Conservation (phyloP, 441 rosid species). For the Breynia disticha region DNA sequence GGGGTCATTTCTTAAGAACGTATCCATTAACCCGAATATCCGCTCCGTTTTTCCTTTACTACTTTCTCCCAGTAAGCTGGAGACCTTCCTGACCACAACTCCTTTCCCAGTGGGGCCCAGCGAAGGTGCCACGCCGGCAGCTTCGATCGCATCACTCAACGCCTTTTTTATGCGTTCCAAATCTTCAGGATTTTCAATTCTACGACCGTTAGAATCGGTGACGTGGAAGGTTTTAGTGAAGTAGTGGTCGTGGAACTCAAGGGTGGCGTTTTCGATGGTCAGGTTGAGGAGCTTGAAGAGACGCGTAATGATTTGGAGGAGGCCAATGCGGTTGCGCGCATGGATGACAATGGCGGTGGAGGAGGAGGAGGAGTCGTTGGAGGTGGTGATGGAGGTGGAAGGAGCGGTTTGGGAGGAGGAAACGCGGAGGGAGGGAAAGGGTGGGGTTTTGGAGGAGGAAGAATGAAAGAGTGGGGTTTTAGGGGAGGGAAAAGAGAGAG, state of each 20-base stretch:
- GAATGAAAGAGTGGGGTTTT: background rate
- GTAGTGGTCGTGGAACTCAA: conserved; percentile 22
- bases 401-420: conserved; percentile 8
- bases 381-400: conserved; percentile 15
- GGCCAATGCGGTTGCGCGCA: conserved; percentile 37
- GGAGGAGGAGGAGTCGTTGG: conserved; percentile 8
- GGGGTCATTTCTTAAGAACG: conserved; percentile 36
- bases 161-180: conserved; percentile 29
- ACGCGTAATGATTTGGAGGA: conserved; percentile 32
- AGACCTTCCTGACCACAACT: conserved; percentile 24
- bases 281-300: conserved; percentile 35
- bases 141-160: conserved; percentile 26
- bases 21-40: conserved; percentile 43
- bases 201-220: conserved; percentile 29
- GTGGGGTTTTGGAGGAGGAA: background rate
- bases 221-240: conserved; percentile 28
- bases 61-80: conserved; percentile 10
- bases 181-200: conserved; percentile 23
- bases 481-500: conserved; percentile 7
- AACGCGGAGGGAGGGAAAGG: conserved; percentile 1
- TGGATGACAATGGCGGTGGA: conserved; percentile 27
- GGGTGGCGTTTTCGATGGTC: conserved; percentile 26
- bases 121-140: conserved; percentile 3
- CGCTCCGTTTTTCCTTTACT: conserved; percentile 32
- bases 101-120: conserved; percentile 18